phyloP scores from a whole-genome alignment of 257 asterid species.

The Solanum chiquidenum region DNA sequence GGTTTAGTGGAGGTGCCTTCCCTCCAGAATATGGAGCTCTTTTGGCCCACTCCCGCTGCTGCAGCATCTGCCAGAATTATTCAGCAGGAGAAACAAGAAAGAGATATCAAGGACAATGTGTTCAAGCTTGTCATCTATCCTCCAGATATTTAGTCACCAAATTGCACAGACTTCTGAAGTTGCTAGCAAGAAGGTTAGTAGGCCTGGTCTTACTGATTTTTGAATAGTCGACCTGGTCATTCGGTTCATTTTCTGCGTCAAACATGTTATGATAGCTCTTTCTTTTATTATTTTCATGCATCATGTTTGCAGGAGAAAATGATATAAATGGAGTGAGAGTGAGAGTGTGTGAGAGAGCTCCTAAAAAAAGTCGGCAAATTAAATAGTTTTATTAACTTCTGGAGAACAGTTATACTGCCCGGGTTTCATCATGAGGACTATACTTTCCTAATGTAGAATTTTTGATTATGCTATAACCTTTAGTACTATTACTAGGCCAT shows the following conservation, averaged over 20 bases:
- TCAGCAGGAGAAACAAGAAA: background rate
- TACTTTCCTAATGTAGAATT: background rate
- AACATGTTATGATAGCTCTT: background rate
- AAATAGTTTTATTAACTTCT: background rate
- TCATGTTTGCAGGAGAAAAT: background rate
- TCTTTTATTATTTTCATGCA: background rate
- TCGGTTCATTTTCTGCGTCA: background rate
- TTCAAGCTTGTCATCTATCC: conserved; percentile 23
- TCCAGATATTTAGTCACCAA: conserved; percentile 3
- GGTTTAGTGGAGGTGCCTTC: conserved; percentile 26
- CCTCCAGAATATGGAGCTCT: conserved; percentile 18
- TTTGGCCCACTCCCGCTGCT: conserved; percentile 16
- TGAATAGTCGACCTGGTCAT: background rate
- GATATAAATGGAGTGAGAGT: background rate
- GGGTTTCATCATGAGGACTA: background rate
- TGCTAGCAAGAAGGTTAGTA: background rate
- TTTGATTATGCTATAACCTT: background rate
- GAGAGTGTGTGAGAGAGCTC: background rate
- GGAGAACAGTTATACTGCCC: background rate
- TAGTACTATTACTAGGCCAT: background rate
- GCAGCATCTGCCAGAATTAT: conserved; percentile 16
- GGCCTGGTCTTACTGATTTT: background rate
- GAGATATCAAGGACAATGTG: background rate
- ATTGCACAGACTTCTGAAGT: background rate
- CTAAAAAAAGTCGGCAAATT: background rate